Conservation (phyloP, 2,329 filamentous ascomycete species). For the Coniochaeta sp. region DNA sequence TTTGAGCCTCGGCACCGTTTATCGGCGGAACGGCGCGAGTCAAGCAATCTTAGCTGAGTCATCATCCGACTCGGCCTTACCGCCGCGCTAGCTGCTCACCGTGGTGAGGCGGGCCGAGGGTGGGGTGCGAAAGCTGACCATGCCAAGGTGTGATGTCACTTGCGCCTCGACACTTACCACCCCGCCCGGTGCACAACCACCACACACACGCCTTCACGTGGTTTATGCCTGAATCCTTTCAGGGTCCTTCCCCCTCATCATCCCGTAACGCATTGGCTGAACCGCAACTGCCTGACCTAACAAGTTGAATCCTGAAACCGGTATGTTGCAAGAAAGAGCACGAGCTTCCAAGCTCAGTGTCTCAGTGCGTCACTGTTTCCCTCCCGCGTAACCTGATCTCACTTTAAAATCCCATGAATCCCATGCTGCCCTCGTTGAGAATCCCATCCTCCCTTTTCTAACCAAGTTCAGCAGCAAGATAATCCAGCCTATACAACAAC, state of each 20-base stretch:
- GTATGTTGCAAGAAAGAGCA: neutral
- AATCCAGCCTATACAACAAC: neutral
- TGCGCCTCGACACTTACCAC: neutral
- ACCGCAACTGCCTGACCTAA: neutral
- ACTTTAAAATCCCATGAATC: neutral
- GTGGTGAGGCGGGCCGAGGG: too few relatives aligned
- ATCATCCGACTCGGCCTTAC: neutral
- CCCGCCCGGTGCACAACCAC: too few relatives aligned
- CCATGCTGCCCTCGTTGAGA: too few relatives aligned
- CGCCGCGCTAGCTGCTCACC: too few relatives aligned
- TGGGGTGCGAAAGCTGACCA: too few relatives aligned
- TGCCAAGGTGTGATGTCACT: neutral
- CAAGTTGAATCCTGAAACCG: neutral
- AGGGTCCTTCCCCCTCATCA: neutral
- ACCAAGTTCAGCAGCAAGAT: neutral
- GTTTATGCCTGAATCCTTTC: too few relatives aligned
- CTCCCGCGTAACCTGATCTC: neutral
- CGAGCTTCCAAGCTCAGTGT: neutral
- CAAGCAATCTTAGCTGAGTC: neutral
- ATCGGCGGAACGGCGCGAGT: neutral
- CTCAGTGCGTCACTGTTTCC: neutral
- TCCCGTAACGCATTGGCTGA: neutral
- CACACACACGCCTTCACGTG: too few relatives aligned
- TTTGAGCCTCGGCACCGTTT: neutral
- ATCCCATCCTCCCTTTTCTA: too few relatives aligned